A percentile compares a stretch with the other conserved stretches of the same genome.
Conservation (phyloP, 495 filamentous ascomycete genomes). For the Collariella sp. region DNA sequence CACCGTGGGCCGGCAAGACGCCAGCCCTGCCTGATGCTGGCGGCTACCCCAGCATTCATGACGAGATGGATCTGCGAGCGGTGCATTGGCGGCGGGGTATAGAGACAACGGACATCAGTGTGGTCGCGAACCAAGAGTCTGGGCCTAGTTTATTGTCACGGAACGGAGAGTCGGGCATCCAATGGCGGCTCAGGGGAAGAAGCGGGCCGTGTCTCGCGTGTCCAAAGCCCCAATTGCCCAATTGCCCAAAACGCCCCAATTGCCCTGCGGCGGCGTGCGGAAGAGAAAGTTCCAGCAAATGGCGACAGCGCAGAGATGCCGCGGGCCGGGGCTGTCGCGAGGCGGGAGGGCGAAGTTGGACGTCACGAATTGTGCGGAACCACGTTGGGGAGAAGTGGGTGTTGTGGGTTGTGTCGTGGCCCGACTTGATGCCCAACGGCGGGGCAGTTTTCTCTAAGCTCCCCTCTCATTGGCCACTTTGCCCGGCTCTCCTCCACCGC, state of each 20-base stretch:
- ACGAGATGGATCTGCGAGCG: background rate
- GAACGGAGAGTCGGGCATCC: background rate
- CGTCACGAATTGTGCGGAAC: constrained; percentile 19
- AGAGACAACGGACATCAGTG: too few relatives aligned
- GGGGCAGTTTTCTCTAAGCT: background rate
- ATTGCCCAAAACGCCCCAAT: background rate
- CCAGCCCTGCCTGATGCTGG: background rate
- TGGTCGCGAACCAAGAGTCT: background rate
- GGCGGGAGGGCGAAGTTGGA: background rate
- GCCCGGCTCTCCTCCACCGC: background rate
- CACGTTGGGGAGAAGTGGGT: constrained; percentile 22
- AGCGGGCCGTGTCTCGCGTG: too few relatives aligned
- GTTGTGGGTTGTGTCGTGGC: constrained; percentile 13
- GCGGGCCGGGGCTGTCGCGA: background rate
- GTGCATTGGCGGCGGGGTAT: constrained; percentile 1
- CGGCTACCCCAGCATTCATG: background rate
- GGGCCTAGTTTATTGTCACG: background rate
- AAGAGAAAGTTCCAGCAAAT: constrained; percentile 2
- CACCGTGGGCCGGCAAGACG: background rate
- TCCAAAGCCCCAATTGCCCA: background rate
- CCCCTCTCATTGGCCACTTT: constrained; percentile 16
- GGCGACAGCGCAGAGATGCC: background rate
- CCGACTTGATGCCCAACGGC: constrained; percentile 25
- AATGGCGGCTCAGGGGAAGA: background rate
- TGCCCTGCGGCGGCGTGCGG: background rate